A percentile compares a stretch with the other conserved stretches of the same genome.
phyloP scores from a whole-genome alignment of 805 yeast species.

The Ogataea wickerhamii region DNA sequence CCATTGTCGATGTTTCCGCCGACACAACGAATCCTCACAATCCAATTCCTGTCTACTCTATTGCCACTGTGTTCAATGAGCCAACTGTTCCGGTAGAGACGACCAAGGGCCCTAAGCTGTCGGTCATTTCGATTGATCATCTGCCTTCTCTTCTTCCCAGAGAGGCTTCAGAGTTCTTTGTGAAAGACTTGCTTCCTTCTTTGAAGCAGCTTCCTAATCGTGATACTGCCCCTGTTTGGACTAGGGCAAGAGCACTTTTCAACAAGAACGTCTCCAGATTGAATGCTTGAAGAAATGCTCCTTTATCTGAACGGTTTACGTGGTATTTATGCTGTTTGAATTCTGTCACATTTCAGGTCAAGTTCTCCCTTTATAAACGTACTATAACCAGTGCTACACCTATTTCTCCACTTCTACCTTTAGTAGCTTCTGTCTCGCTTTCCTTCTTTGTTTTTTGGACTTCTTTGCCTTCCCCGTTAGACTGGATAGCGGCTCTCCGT shows the following conservation, averaged over 20 bases:
- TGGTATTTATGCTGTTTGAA: too few species aligned
- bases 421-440: slow-evolving; percentile 40
- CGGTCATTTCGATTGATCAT: slow-evolving; percentile 95
- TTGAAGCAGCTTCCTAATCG: slow-evolving; percentile 81
- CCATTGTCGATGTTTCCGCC: slow-evolving; percentile 96
- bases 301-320: too few species aligned
- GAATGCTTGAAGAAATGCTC: neutral
- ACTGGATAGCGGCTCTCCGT: slow-evolving; percentile 61
- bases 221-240: slow-evolving; percentile 85
- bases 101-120: slow-evolving; percentile 75
- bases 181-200: slow-evolving; percentile 85
- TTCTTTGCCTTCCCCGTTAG: slow-evolving; percentile 49
- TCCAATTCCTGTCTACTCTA: slow-evolving; percentile 90
- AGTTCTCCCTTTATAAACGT: slow-evolving; percentile 2
- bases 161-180: slow-evolving; percentile 92
- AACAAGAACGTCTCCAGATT: slow-evolving; percentile 76
- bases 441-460: slow-evolving; percentile 37
- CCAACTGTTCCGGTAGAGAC: slow-evolving; percentile 88
- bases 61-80: slow-evolving; percentile 85
- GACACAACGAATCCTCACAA: slow-evolving; percentile 98
- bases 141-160: slow-evolving; percentile 94
- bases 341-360: too few species aligned
- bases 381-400: too few species aligned
- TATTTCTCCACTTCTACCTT: slow-evolving; percentile 49
- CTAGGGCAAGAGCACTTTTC: slow-evolving; percentile 77